These are phyloP conservation scores for Coriolopsis trogii DNA, from an alignment of 1,284 basidiomycete genomes.

Conservation along the genomic window DNA sequence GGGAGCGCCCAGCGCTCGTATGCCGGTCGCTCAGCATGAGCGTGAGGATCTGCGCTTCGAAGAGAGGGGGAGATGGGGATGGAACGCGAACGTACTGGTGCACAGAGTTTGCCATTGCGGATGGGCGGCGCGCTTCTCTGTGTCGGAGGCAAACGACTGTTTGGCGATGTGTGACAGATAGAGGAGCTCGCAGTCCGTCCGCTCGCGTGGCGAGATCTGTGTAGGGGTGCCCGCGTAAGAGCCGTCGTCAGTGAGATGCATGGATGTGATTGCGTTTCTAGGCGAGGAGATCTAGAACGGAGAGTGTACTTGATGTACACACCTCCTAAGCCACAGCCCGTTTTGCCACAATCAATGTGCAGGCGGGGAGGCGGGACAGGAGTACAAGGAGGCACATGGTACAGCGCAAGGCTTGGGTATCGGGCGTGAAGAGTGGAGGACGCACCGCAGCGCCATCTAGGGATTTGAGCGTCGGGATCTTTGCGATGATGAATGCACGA, in stretches of 20 bases:
- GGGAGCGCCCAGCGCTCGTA: too few relatives aligned
- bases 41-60: neutral
- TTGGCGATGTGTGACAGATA: slow-evolving; percentile 72
- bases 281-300: too few relatives aligned
- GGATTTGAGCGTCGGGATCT: slow-evolving; percentile 59
- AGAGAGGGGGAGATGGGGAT: neutral
- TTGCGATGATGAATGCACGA: slow-evolving; percentile 73
- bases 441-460: slow-evolving; percentile 75
- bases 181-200: slow-evolving; percentile 86
- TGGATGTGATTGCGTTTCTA: too few relatives aligned
- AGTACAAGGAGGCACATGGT: too few relatives aligned
- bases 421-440: slow-evolving; percentile 17
- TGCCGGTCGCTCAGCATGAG: neutral
- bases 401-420: neutral
- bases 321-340: too few relatives aligned
- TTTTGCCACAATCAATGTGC: too few relatives aligned
- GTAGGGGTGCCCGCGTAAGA: slow-evolving; percentile 10
- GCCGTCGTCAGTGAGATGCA: slow-evolving; percentile 28
- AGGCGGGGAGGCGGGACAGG: too few relatives aligned
- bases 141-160: slow-evolving; percentile 40
- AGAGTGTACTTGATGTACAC: too few relatives aligned
- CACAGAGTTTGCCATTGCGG: slow-evolving; percentile 68
- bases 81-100: slow-evolving; percentile 53
- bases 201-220: slow-evolving; percentile 72
- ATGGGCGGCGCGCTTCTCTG: slow-evolving; percentile 52